phyloP scores from a whole-genome alignment of 108 stramenopile species.

The Seminavis robusta region DNA sequence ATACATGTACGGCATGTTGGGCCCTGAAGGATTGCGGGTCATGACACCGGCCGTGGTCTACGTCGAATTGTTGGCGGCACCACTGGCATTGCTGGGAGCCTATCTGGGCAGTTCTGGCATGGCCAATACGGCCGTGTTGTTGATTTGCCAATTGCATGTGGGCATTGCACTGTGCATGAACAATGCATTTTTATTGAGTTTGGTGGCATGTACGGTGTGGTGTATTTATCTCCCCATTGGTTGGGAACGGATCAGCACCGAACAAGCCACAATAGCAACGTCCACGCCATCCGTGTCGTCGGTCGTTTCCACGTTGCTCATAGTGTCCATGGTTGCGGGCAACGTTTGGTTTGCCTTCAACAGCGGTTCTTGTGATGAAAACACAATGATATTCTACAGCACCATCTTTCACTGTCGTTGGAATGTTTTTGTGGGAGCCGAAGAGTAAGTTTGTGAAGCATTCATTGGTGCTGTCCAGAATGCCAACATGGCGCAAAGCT shows the following conservation, averaged over 20 bases:
- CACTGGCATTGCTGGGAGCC: constrained; percentile 51
- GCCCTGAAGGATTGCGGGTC: constrained; percentile 62
- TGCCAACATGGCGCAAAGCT: too few species aligned
- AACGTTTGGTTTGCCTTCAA: constrained; percentile 76
- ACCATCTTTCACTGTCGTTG: constrained; percentile 80
- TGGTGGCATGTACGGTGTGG: constrained; percentile 73
- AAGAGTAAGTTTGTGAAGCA: constrained; percentile 47
- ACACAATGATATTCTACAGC: constrained; percentile 60
- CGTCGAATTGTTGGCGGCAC: constrained; percentile 64
- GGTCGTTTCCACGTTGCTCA: constrained; percentile 22
- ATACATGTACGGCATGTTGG: constrained; percentile 71
- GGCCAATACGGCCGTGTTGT: constrained; percentile 28
- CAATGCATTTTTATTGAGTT: constrained; percentile 74
- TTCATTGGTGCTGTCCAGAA: too few species aligned
- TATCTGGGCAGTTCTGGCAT: constrained; percentile 40
- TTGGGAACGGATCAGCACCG: constrained; percentile 16
- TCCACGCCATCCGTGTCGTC: not conserved
- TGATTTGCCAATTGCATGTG: constrained; percentile 68
- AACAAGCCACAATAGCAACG: not conserved
- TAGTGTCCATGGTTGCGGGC: constrained; percentile 46
- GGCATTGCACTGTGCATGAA: constrained; percentile 75
- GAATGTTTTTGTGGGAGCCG: constrained; percentile 88
- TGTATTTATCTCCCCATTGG: constrained; percentile 57
- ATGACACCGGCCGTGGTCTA: constrained; percentile 81
- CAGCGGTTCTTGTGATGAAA: constrained; percentile 62